Percentiles rank a stretch among this genome's conserved stretches.
phyloP scores from a whole-genome alignment of 2,329 filamentous ascomycete species.

The Aaosphaeria pasadenensis region DNA sequence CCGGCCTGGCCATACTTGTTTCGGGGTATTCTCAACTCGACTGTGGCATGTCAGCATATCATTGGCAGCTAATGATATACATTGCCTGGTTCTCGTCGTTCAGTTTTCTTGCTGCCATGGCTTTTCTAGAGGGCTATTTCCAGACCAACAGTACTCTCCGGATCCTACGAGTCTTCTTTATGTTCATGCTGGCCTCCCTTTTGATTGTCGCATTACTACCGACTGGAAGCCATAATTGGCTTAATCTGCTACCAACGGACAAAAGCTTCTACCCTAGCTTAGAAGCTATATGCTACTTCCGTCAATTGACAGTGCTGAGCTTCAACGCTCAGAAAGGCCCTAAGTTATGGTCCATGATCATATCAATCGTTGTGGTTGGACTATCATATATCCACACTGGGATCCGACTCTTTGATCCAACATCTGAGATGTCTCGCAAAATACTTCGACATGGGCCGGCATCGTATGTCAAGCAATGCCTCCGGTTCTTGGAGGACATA shows the following conservation, averaged over 20 bases:
- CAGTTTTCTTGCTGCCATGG: slow-evolving; percentile 16
- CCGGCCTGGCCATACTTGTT: slow-evolving; percentile 19
- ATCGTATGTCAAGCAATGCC: slow-evolving; percentile 7
- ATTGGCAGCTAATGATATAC: slow-evolving; percentile 26
- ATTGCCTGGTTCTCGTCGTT: slow-evolving; percentile 21
- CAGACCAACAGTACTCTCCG: slow-evolving; percentile 18
- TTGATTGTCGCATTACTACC: slow-evolving; percentile 19
- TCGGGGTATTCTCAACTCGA: slow-evolving; percentile 18
- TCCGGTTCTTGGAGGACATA: slow-evolving; percentile 9
- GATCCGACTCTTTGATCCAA: slow-evolving; percentile 17
- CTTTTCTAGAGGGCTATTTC: slow-evolving; percentile 17
- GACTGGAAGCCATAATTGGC: slow-evolving; percentile 19
- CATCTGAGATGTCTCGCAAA: slow-evolving; percentile 7
- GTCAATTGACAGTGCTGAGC: slow-evolving; percentile 8
- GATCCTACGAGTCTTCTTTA: slow-evolving; percentile 16
- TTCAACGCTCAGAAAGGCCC: slow-evolving; percentile 9
- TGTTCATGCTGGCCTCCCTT: slow-evolving; percentile 14
- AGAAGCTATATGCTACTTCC: slow-evolving; percentile 15
- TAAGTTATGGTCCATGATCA: slow-evolving; percentile 20
- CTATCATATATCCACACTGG: slow-evolving; percentile 17
- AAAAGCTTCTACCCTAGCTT: slow-evolving; percentile 19
- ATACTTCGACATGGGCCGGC: slow-evolving; percentile 14
- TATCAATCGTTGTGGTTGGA: slow-evolving; percentile 17
- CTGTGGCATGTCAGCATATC: slow-evolving; percentile 23
- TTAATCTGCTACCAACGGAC: slow-evolving; percentile 12